Evolutionary conservation across 441 rosid species (phyloP).

Genomic region (Aleurites moluccanus): DNA sequence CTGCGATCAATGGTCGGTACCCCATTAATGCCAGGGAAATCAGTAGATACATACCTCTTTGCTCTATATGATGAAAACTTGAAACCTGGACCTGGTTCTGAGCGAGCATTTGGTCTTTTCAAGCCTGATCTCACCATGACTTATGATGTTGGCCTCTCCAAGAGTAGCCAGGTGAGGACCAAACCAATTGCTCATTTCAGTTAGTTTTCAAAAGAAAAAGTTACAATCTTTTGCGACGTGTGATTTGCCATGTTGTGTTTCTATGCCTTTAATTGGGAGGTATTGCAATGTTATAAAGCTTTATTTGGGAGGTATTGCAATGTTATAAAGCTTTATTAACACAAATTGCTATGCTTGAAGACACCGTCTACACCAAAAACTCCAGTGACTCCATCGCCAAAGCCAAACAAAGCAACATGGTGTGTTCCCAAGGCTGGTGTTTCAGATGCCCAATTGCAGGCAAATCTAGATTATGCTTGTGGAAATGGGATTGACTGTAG

Average conservation of each 20-base stretch:
- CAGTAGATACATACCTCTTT: conserved; percentile 80
- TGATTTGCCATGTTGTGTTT: not conserved
- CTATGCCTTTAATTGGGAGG: too few species aligned
- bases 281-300: not conserved
- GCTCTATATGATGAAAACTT: conserved; percentile 85
- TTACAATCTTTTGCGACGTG: not conserved
- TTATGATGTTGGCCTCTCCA: conserved; percentile 70
- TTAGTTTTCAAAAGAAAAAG: not conserved
- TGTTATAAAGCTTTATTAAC: not conserved
- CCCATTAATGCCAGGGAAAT: conserved; percentile 87
- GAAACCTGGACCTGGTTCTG: conserved; percentile 79
- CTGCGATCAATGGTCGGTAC: conserved; percentile 80
- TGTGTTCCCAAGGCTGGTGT: conserved; percentile 60
- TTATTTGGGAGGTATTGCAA: not conserved
- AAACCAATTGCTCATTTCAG: not conserved
- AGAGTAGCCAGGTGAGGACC: conserved; percentile 39
- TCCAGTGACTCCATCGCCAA: conserved; percentile 35
- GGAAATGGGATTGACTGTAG: conserved; percentile 59
- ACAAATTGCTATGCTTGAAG: conserved; percentile 5
- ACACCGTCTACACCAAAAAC: conserved; percentile 24
- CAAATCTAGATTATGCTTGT: conserved; percentile 65
- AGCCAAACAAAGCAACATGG: conserved; percentile 44
- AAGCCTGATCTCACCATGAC: conserved; percentile 70
- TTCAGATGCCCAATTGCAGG: conserved; percentile 57
- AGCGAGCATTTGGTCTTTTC: conserved; percentile 74